phyloP scores from a whole-genome alignment of 768 basidiomycete species.

The Mycena olivaceomarginata region DNA sequence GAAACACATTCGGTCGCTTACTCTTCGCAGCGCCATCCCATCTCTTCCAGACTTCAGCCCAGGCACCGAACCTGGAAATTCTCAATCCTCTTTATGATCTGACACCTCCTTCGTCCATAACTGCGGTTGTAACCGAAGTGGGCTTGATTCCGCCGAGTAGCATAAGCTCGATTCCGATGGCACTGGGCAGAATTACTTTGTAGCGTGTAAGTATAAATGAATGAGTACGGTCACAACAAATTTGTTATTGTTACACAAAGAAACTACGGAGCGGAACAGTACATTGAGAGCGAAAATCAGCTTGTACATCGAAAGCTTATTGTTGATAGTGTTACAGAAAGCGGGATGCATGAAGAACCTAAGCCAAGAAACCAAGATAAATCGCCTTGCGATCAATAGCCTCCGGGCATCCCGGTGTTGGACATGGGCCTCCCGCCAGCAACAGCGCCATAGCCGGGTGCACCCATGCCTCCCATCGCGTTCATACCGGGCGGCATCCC shows the following conservation, averaged over 20 bases:
- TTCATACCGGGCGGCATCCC: too few relatives aligned
- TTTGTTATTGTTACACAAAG: slow-evolving; percentile 11
- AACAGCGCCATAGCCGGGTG: background rate
- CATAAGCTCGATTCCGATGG: slow-evolving; percentile 88
- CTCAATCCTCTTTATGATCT: slow-evolving; percentile 95
- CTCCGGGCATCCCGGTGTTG: slow-evolving; percentile 24
- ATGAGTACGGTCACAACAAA: background rate
- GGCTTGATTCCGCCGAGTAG: slow-evolving; percentile 96
- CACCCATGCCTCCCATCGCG: background rate
- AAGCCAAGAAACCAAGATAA: background rate
- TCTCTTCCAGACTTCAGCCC: slow-evolving; percentile 55
- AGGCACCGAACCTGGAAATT: slow-evolving; percentile 78
- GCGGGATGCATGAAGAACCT: background rate
- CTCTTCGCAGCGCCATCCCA: slow-evolving; percentile 57
- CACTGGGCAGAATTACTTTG: slow-evolving; percentile 72
- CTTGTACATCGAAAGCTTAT: slow-evolving; percentile 14
- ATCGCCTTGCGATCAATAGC: slow-evolving; percentile 20
- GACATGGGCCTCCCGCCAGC: slow-evolving; percentile 38
- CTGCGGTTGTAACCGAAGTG: slow-evolving; percentile 97
- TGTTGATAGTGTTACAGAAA: slow-evolving; percentile 22
- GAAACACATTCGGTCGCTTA: background rate
- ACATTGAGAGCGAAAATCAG: slow-evolving; percentile 14
- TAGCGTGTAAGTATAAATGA: slow-evolving; percentile 49
- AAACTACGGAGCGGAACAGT: background rate
- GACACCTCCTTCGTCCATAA: slow-evolving; percentile 93